A percentile compares a stretch with the other conserved stretches of the same genome.
Evolutionary conservation across 306 rosid species (phyloP).

Genomic region (Medicago truncatula): MtrunA17r5.0-ANR NC_053047.1:8494001-8494500

Average conservation of each 20-base stretch:
- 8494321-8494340: conserved; percentile 48
- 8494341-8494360: conserved; percentile 56
- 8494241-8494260: conserved; percentile 59
- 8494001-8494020: conserved; percentile 31
- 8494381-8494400: conserved; percentile 51
- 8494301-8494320: conserved; percentile 71
- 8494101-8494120: not conserved
- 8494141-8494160: conserved; percentile 26
- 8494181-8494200: conserved; percentile 48
- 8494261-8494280: conserved; percentile 53
- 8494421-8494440: conserved; percentile 11
- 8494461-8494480: conserved; percentile 29
- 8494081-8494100: conserved; percentile 4
- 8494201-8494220: conserved; percentile 80
- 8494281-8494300: conserved; percentile 58
- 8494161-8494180: conserved; percentile 50
- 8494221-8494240: conserved; percentile 52
- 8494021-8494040: conserved; percentile 19
- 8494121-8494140: conserved; percentile 25
- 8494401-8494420: not conserved
- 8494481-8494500: not conserved
- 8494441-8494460: not conserved
- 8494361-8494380: conserved; percentile 48
- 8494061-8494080: conserved; percentile 55
- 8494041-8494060: conserved; percentile 39